Evolutionary conservation across 176 grass and related monocot species (phyloP), one percentile per base, ranked within the genome.

Genomic region (Carex myosuroides): DNA sequence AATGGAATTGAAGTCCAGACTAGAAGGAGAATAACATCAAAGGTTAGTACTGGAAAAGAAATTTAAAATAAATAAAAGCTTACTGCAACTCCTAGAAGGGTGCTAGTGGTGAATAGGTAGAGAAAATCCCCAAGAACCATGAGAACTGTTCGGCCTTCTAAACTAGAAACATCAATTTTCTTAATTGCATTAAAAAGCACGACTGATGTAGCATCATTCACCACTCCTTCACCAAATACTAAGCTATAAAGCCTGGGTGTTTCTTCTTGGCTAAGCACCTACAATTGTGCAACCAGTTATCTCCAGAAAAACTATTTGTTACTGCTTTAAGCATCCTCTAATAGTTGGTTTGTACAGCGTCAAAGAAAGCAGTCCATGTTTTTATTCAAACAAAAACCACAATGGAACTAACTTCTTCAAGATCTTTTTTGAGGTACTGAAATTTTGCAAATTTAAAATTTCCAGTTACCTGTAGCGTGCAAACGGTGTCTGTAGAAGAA

Each of bases 261-360:
- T 70, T 98, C 92, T 37, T 94, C 92, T 91, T 94, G 95, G 70
- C 80, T 85, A 90, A 98, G 94, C 62, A 98, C 91, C 95, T 98
- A 70, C 32, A 72, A 12, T 79, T 53, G 66, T 44, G 56, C 32
- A 56, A 79, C 35, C 58, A 79, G 48, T 76, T 55, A 14, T 29
- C 18, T 46, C 17, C 18, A 42, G 2, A 76, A 53, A 14, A 3
- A 55, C 2, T 29, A 52, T 9, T 76, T 76, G 12, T 55, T 76
- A 30, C 13, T 21, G 18, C 10, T 24, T 50, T 6, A 53, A 55
- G 32, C 29, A 81, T 55, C 13, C 46, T 55, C 4, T 8, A 55
- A 14, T 76, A 53, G 26, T 53, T 55, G 35, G 14, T 80, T 83
- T 76, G 6, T 62, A 1, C 18, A 53, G 41, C 8, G 44, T 80